A percentile compares a stretch with the other conserved stretches of the same genome.
Conservation (phyloP, 2,329 filamentous ascomycete species). For the Colletotrichum acutatum region DNA sequence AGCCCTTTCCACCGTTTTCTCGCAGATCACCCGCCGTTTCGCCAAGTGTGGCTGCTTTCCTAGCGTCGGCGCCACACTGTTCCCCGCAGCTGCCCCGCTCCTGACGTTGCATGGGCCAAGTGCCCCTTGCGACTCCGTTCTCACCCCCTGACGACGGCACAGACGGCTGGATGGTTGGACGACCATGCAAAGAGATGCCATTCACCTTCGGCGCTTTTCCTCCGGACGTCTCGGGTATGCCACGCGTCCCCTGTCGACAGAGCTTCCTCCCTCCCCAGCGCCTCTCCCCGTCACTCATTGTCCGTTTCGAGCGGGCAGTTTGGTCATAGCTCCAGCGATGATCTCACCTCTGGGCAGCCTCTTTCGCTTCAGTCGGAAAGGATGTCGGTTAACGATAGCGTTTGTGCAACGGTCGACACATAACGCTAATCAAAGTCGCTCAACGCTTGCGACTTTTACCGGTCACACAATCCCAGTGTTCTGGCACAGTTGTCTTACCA, state of each 20-base stretch:
- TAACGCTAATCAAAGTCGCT: neutral
- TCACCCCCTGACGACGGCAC: neutral
- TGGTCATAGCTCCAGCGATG: neutral
- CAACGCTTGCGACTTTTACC: neutral
- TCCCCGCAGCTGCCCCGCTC: slow-evolving; percentile 21
- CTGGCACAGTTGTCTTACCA: slow-evolving; percentile 14
- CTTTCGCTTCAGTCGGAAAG: neutral
- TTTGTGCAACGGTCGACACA: neutral
- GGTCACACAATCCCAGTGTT: slow-evolving; percentile 25
- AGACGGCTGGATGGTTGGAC: neutral
- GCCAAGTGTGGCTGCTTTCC: slow-evolving; percentile 14
- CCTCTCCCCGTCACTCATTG: slow-evolving; percentile 6
- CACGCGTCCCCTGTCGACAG: slow-evolving; percentile 11
- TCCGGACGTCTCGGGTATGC: slow-evolving; percentile 20
- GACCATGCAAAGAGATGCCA: slow-evolving; percentile 2
- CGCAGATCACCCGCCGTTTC: slow-evolving; percentile 27
- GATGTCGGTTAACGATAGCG: neutral
- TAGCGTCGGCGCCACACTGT: slow-evolving; percentile 27
- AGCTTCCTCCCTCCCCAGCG: neutral
- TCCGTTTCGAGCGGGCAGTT: slow-evolving; percentile 5
- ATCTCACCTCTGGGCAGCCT: neutral
- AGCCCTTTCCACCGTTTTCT: slow-evolving; percentile 18
- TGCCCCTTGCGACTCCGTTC: neutral
- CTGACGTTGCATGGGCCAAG: slow-evolving; percentile 21
- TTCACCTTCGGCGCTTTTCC: slow-evolving; percentile 18